These are phyloP conservation scores for Kwoniella europaea DNA, from an alignment of 768 basidiomycete genomes.

Conservation along the genomic window DNA sequence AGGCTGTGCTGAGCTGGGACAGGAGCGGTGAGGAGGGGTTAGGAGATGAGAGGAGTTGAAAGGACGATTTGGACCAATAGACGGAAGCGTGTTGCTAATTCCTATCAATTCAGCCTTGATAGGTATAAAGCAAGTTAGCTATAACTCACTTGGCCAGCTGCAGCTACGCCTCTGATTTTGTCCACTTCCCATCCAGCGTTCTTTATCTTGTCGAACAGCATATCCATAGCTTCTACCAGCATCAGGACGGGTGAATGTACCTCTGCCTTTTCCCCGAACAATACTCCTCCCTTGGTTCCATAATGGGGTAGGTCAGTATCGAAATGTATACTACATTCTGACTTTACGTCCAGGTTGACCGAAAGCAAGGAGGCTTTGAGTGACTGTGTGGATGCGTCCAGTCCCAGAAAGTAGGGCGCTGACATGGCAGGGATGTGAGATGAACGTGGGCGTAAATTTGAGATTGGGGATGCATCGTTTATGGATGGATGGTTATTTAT, in stretches of 20 bases:
- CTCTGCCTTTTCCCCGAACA: conserved; percentile 65
- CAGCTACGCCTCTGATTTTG: conserved; percentile 37
- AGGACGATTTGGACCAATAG: conserved; percentile 72
- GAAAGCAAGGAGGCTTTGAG: conserved; percentile 71
- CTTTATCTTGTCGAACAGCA: conserved; percentile 65
- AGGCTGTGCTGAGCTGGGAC: conserved; percentile 71
- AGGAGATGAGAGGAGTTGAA: conserved; percentile 64
- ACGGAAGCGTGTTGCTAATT: conserved; percentile 71
- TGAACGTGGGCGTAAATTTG: too few species aligned
- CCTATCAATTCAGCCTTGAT: conserved; percentile 26
- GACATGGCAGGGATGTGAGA: conserved; percentile 1
- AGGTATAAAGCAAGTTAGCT: conserved; percentile 59
- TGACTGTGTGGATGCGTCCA: conserved; percentile 81
- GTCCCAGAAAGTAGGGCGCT: conserved; percentile 68
- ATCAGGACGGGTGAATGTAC: conserved; percentile 80
- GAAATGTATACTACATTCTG: conserved; percentile 77
- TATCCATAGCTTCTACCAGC: conserved; percentile 85
- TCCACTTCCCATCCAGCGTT: conserved; percentile 37
- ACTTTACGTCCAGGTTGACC: conserved; percentile 66
- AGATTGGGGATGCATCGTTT: too few species aligned
- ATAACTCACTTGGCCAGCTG: conserved; percentile 45
- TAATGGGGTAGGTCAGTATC: conserved; percentile 73
- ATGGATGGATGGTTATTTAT: too few species aligned
- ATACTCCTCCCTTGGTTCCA: conserved; percentile 55
- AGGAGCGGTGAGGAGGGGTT: conserved; percentile 64